These are phyloP conservation scores for Polytrichum formosum DNA, from an alignment of 225 moss, liverwort and hornwort species.

Conservation along the genomic window DNA sequence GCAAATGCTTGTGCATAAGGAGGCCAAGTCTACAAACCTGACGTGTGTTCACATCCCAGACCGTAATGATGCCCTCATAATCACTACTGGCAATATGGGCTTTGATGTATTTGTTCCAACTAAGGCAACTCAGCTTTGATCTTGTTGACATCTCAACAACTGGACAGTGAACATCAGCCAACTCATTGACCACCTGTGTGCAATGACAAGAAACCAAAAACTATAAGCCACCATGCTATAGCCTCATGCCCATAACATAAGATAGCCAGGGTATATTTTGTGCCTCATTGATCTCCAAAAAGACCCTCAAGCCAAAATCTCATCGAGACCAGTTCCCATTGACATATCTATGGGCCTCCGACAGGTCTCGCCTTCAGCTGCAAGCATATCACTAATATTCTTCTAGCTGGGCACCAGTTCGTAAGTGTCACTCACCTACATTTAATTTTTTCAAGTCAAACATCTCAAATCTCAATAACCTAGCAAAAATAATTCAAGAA, in stretches of 20 bases:
- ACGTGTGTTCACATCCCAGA: conserved; percentile 90
- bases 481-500: neutral
- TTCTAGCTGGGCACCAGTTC: too few relatives aligned
- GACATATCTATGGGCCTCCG: too few relatives aligned
- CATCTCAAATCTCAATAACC: neutral
- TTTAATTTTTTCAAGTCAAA: too few relatives aligned
- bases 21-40: conserved; percentile 48
- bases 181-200: conserved; percentile 92
- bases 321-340: too few relatives aligned
- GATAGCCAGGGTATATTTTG: neutral
- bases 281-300: too few relatives aligned
- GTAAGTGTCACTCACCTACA: too few relatives aligned
- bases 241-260: neutral
- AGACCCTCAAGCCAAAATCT: too few relatives aligned
- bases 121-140: conserved; percentile 89
- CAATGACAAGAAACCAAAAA: conserved; percentile 1
- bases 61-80: conserved; percentile 96
- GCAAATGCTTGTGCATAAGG: neutral
- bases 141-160: conserved; percentile 93
- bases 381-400: too few relatives aligned
- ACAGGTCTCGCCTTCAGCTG: too few relatives aligned
- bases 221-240: neutral
- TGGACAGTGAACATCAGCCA: conserved; percentile 93
- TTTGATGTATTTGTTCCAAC: conserved; percentile 97
- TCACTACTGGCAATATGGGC: conserved; percentile 98